Conservation (phyloP, 192 early-diverging fungal species). For the Backusella australiensis region DNA sequence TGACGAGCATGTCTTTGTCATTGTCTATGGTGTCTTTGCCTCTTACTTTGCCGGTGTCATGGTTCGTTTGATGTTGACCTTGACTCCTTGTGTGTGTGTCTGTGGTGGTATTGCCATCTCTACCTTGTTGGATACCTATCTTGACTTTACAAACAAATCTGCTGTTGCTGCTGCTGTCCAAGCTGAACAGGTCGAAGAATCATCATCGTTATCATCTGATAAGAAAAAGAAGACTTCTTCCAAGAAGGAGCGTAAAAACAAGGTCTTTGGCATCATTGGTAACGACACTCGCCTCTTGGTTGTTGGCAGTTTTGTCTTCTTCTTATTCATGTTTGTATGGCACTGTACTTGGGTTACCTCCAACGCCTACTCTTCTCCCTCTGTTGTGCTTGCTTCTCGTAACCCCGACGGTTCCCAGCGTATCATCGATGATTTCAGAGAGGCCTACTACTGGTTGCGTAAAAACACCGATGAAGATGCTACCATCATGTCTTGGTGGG, state of each 20-base stretch:
- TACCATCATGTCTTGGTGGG: conserved; percentile 99
- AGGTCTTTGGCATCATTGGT: conserved; percentile 42
- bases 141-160: conserved; percentile 40
- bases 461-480: conserved; percentile 92
- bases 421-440: conserved; percentile 99
- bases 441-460: conserved; percentile 99
- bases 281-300: conserved; percentile 58
- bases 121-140: conserved; percentile 81
- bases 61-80: conserved; percentile 98
- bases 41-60: conserved; percentile 99
- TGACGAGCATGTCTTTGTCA: conserved; percentile 98
- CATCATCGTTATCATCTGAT: too few species aligned
- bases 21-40: conserved; percentile 96
- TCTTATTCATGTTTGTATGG: conserved; percentile 84
- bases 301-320: conserved; percentile 64
- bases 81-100: conserved; percentile 98
- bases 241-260: conserved; percentile 35
- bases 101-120: conserved; percentile 90
- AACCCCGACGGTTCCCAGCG: conserved; percentile 84
- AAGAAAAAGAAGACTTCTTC: not conserved
- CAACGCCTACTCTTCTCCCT: conserved; percentile 97
- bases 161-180: not conserved
- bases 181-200: not conserved
- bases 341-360: conserved; percentile 99
- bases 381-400: conserved; percentile 92